Evolutionary conservation across 2,329 filamentous ascomycete species (phyloP).

Genomic region (Helicocarpus griseus): DNA sequence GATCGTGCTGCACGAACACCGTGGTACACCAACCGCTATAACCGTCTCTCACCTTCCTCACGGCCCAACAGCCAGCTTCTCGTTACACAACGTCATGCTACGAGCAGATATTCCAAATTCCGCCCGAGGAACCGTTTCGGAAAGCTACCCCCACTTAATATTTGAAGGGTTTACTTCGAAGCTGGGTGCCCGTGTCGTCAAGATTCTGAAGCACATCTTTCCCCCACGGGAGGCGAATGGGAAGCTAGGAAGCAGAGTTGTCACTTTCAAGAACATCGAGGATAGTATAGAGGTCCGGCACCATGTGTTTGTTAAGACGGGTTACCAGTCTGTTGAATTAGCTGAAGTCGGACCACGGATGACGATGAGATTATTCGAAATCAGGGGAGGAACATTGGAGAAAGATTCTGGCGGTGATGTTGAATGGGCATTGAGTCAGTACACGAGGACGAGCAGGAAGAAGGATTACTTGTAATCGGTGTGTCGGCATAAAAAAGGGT

Average conservation of each 20-base stretch:
- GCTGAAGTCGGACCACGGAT: conserved; percentile 87
- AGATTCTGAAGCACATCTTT: conserved; percentile 88
- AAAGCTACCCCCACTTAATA: conserved; percentile 87
- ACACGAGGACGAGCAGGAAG: conserved; percentile 85
- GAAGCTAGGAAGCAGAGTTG: conserved; percentile 77
- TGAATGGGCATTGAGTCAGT: conserved; percentile 94
- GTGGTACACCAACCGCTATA: conserved; percentile 82
- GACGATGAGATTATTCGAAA: conserved; percentile 96
- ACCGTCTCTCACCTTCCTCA: conserved; percentile 82
- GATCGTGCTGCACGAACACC: conserved; percentile 80
- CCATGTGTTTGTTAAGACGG: conserved; percentile 88
- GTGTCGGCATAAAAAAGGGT: neutral
- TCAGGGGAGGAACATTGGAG: conserved; percentile 80
- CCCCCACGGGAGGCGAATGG: conserved; percentile 73
- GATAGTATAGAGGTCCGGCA: conserved; percentile 81
- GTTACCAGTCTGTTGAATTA: conserved; percentile 79
- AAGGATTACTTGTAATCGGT: conserved; percentile 72
- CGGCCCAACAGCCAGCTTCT: conserved; percentile 79
- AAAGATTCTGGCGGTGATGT: conserved; percentile 84
- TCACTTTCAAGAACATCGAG: conserved; percentile 90
- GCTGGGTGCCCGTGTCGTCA: conserved; percentile 72
- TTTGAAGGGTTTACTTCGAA: conserved; percentile 86
- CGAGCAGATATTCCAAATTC: conserved; percentile 87
- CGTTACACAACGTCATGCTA: conserved; percentile 83
- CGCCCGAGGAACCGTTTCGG: conserved; percentile 76